Percentiles rank a stretch among this genome's conserved stretches.
These are phyloP conservation scores for Colletotrichum tanaceti DNA, from an alignment of 2,329 filamentous ascomycete species.

Conservation along the genomic window DNA sequence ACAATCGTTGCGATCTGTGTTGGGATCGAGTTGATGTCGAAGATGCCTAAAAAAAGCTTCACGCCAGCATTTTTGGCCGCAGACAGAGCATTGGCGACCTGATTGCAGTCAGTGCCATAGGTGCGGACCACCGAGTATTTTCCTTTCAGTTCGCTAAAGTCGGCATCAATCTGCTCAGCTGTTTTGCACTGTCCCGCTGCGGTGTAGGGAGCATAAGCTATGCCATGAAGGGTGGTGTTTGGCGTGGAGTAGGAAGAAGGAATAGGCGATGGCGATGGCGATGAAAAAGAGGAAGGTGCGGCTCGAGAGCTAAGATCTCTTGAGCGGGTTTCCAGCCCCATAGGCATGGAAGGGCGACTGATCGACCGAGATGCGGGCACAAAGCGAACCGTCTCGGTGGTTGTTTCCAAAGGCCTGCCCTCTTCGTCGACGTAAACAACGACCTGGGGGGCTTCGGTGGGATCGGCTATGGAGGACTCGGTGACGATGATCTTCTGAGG, in stretches of 20 bases:
- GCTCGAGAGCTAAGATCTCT: constrained; percentile 1
- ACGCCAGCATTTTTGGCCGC: constrained; percentile 73
- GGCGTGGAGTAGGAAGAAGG: constrained; percentile 4
- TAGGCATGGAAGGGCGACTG: background rate
- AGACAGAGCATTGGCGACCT: constrained; percentile 70
- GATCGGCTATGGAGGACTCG: constrained; percentile 51
- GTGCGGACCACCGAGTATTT: constrained; percentile 75
- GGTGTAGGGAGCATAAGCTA: constrained; percentile 64
- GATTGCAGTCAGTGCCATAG: constrained; percentile 84
- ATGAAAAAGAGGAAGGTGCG: background rate
- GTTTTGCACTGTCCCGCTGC: constrained; percentile 73
- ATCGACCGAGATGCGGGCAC: constrained; percentile 42
- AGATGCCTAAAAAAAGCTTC: constrained; percentile 81
- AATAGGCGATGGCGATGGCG: background rate
- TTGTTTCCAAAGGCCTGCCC: constrained; percentile 62
- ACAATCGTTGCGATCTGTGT: constrained; percentile 71
- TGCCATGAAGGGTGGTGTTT: constrained; percentile 48
- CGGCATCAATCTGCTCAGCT: constrained; percentile 68
- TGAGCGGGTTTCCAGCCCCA: constrained; percentile 23
- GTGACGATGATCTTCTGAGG: constrained; percentile 49
- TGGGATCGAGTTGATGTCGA: constrained; percentile 67
- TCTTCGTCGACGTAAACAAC: constrained; percentile 71
- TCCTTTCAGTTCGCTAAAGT: constrained; percentile 67
- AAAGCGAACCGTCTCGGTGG: constrained; percentile 51
- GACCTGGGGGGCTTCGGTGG: constrained; percentile 59